A percentile compares a stretch with the other conserved stretches of the same genome.
Evolutionary conservation across 2,329 filamentous ascomycete genomes (phyloP).

Genomic region (Biscogniauxia mediterranea): DNA sequence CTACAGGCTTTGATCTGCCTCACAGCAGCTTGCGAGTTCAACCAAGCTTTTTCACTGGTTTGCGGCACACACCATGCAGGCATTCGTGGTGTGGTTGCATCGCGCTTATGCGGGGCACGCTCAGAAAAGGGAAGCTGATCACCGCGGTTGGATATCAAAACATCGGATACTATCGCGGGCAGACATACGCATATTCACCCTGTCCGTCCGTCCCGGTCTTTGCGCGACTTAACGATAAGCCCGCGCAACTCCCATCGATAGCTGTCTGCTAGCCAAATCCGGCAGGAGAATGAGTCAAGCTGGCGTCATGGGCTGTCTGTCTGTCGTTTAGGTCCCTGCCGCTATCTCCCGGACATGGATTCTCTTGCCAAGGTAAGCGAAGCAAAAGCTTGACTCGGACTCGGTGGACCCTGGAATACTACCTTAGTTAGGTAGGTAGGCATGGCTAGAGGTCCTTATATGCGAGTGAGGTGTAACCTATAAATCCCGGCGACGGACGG

Average conservation of each 20-base stretch:
- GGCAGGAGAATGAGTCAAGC: not conserved
- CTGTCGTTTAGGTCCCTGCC: not conserved
- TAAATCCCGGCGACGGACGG: not conserved
- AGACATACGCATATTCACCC: not conserved
- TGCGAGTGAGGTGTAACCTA: not conserved
- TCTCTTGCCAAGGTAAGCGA: not conserved
- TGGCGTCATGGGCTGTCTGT: not conserved
- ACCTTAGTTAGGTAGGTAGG: too few relatives aligned
- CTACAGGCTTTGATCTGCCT: not conserved
- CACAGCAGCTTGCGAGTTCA: not conserved
- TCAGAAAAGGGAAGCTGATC: not conserved
- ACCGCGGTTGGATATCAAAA: not conserved
- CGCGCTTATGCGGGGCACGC: not conserved
- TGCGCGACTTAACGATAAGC: not conserved
- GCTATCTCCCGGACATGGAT: not conserved
- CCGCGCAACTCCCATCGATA: not conserved
- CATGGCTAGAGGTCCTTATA: too few relatives aligned
- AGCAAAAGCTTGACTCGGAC: not conserved
- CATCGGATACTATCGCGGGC: not conserved
- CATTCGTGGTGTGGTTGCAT: not conserved
- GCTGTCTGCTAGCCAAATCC: not conserved
- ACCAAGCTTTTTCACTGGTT: not conserved
- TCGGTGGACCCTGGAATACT: not conserved
- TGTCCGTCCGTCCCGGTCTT: not conserved
- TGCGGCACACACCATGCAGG: not conserved